Conservation (phyloP, 441 rosid species). For the Euphorbia schlechtendalii region DNA sequence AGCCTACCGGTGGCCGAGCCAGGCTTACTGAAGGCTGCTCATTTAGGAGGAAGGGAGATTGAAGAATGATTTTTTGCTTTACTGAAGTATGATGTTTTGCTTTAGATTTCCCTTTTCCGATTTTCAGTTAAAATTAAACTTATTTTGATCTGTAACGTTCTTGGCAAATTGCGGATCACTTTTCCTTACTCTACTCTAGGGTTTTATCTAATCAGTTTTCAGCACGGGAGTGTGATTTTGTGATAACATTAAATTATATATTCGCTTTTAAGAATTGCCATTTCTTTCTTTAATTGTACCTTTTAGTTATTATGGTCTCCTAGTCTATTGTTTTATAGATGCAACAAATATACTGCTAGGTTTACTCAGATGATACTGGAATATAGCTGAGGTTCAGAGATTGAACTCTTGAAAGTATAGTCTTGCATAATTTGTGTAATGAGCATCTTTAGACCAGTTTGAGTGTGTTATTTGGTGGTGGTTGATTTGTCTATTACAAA, state of each 20-base stretch:
- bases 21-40: constrained; percentile 75
- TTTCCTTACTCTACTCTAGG: not conserved
- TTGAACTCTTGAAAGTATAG: not conserved
- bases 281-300: not conserved
- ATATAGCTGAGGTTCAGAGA: not conserved
- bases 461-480: too few relatives aligned
- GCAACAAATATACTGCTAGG: too few relatives aligned
- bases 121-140: not conserved
- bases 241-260: not conserved
- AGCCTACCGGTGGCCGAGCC: constrained; percentile 79
- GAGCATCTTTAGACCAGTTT: too few relatives aligned
- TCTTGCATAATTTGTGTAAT: too few relatives aligned
- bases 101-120: too few relatives aligned
- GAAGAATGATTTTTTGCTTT: constrained; percentile 8
- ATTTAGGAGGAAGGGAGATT: constrained; percentile 68
- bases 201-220: not conserved
- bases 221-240: not conserved
- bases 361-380: not conserved
- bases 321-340: too few relatives aligned
- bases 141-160: not conserved
- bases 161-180: not conserved
- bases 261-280: not conserved
- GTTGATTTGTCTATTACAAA: not conserved
- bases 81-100: too few relatives aligned
- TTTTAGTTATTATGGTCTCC: not conserved